Evolutionary conservation across 345 rosid species (phyloP).

Genomic region (Acer saccharum): DNA sequence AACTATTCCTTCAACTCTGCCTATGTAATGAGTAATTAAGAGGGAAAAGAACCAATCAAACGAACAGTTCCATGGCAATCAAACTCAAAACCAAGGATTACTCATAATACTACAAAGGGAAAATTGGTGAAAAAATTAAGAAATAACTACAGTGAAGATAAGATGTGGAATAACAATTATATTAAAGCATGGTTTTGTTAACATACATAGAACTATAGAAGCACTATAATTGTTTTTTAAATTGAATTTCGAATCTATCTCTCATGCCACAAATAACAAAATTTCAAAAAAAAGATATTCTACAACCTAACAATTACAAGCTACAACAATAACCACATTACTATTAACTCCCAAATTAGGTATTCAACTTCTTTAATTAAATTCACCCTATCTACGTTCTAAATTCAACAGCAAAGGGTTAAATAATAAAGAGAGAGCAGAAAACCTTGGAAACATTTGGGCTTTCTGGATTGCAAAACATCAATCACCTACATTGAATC

Average conservation of each 20-base stretch:
- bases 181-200: neutral
- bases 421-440: neutral
- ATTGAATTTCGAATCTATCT: no score
- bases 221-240: neutral
- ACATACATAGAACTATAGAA: neutral
- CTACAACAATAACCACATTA: no score
- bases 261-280: neutral
- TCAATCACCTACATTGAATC: constrained; percentile 49
- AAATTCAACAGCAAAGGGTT: neutral
- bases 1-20: constrained; percentile 70
- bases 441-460: constrained; percentile 75
- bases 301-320: no score
- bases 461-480: constrained; percentile 76
- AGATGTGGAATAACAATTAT: neutral
- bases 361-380: neutral
- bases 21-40: constrained; percentile 19
- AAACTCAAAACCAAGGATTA: neutral
- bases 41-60: neutral
- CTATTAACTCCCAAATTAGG: neutral
- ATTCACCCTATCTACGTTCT: neutral
- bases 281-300: no score
- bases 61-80: neutral
- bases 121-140: neutral
- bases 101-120: no score
- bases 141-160: neutral